phyloP scores from a whole-genome alignment of 306 rosid species.

The Fagus sylvatica region DNA sequence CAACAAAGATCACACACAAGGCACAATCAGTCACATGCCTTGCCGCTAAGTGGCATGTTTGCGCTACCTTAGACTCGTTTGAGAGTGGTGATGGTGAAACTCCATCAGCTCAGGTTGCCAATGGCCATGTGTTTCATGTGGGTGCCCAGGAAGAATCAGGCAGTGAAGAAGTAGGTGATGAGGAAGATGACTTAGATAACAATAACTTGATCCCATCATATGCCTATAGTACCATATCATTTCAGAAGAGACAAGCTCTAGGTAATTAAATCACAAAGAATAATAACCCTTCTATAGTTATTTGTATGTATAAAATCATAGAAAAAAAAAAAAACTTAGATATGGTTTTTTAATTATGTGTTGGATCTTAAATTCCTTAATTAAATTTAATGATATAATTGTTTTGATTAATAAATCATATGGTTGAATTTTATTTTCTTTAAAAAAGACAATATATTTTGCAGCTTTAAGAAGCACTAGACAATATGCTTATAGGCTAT shows the following conservation, averaged over 20 bases:
- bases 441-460: no score
- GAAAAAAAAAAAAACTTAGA: no score
- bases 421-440: no score
- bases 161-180: slow-evolving; percentile 48
- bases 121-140: slow-evolving; percentile 29
- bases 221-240: slow-evolving; percentile 79
- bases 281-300: background rate
- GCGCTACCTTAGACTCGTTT: slow-evolving; percentile 86
- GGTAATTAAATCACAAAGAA: slow-evolving; percentile 40
- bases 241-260: slow-evolving; percentile 89
- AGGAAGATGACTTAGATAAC: slow-evolving; percentile 76
- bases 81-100: slow-evolving; percentile 49
- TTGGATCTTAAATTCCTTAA: no score
- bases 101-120: slow-evolving; percentile 26
- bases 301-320: background rate
- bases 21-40: slow-evolving; percentile 86
- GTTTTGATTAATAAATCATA: no score
- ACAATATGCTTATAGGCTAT: no score
- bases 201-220: slow-evolving; percentile 65
- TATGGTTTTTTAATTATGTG: no score
- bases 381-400: no score
- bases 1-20: slow-evolving; percentile 91
- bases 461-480: no score
- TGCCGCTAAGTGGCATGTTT: slow-evolving; percentile 96
- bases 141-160: slow-evolving; percentile 48